Evolutionary conservation across 2,329 filamentous ascomycete species (phyloP).

Genomic region (Didymella glomerata): DNA sequence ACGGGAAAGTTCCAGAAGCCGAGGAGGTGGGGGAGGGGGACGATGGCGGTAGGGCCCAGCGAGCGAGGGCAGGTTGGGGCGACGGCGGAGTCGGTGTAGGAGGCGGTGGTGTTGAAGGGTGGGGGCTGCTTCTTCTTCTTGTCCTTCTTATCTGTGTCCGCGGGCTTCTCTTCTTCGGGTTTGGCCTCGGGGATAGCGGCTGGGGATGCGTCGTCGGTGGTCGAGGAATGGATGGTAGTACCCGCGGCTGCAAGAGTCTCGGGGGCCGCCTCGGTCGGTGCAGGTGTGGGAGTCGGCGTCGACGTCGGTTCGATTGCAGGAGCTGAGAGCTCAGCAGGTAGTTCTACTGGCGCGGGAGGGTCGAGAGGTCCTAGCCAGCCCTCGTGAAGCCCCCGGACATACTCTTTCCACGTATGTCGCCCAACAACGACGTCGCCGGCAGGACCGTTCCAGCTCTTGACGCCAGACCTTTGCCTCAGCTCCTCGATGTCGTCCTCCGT

Average conservation of each 20-base stretch:
- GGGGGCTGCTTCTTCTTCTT: slow-evolving; percentile 67
- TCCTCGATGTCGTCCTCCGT: slow-evolving; percentile 68
- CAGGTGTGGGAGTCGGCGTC: slow-evolving; percentile 15
- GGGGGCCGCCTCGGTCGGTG: slow-evolving; percentile 23
- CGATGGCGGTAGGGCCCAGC: slow-evolving; percentile 75
- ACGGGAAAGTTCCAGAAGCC: slow-evolving; percentile 91
- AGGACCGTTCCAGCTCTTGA: slow-evolving; percentile 75
- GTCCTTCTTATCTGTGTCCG: slow-evolving; percentile 55
- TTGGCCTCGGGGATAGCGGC: slow-evolving; percentile 37
- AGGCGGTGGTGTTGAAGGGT: slow-evolving; percentile 75
- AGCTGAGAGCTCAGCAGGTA: slow-evolving; percentile 35
- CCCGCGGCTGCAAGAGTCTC: slow-evolving; percentile 24
- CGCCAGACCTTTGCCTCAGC: slow-evolving; percentile 70
- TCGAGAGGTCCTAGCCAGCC: slow-evolving; percentile 91
- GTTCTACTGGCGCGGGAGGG: slow-evolving; percentile 56
- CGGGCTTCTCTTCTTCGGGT: slow-evolving; percentile 41
- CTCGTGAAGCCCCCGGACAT: slow-evolving; percentile 90
- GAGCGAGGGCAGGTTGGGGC: slow-evolving; percentile 72
- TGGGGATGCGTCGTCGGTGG: slow-evolving; percentile 49
- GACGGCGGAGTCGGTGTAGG: slow-evolving; percentile 73
- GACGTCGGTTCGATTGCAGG: slow-evolving; percentile 17
- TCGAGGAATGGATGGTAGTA: slow-evolving; percentile 21
- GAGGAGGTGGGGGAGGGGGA: slow-evolving; percentile 87
- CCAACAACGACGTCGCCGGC: slow-evolving; percentile 89
- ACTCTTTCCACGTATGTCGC: slow-evolving; percentile 96